Evolutionary conservation across 495 filamentous ascomycete genomes (phyloP), one percentile per base, ranked within the genome.

Genomic region (Entonaema liquescens): DNA sequence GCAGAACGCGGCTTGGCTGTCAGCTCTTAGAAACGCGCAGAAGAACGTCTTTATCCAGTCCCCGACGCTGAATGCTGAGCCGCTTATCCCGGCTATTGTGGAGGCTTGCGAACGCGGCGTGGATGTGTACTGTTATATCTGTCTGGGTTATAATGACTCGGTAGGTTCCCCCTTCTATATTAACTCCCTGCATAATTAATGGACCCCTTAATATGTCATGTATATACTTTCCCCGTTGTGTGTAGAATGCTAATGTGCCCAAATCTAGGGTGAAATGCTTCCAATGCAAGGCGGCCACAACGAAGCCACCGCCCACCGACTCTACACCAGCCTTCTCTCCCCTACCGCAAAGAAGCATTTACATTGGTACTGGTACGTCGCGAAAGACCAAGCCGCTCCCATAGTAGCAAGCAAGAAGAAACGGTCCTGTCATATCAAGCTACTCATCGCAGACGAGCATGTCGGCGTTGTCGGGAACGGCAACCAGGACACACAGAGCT

Each of bases 401-500:
- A 87, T 93, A 44, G 82, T 87, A 35, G 88, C 89, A 31, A 79
- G 77, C 9, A 85, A 84, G 72, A 89, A 91, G 74, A 79, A 83
- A 28, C 84, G 92, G 2, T 87, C 83, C 72, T 93, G 90, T 74
- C 91, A 93, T 74, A 80, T 93, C 76, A 94, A 94, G 75, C 77
- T 94, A 52, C 86, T 94, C 79, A 87, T 94, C 59, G 86, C 88
- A 4, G 92, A 94, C 74, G 87, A 84, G 40, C 81, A 79, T 49
- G 79, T 94, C 66, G 89, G 85, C 12, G 89, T 93, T 53, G 84
- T 90, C 80, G 90, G 91, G 5, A 92, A 87, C 68, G 91, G 92
- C 0, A 94, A 94, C 74, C 88, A 92, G 72, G 91, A 94, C 60
- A 93, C 91, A n/a, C 92, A 94, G 80, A 87, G 83, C 64, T 94